Conservation (phyloP, 2,329 filamentous ascomycete species). For the Sporothrix sp. region DNA sequence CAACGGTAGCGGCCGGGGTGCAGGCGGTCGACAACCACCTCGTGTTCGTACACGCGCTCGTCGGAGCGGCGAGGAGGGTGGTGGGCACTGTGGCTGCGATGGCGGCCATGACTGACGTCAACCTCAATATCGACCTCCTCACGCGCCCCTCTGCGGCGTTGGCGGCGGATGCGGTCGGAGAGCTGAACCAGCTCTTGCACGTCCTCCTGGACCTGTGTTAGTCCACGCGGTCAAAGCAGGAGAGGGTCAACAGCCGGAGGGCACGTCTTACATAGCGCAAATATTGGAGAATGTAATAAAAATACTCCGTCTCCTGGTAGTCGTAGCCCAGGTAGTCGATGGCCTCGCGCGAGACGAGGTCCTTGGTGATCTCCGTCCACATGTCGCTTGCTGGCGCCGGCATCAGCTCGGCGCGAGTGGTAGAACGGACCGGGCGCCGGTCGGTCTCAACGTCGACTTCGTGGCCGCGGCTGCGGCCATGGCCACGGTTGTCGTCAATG, state of each 20-base stretch:
- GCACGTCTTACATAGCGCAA: slow-evolving; percentile 64
- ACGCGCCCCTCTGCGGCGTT: slow-evolving; percentile 36
- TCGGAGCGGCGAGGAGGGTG: slow-evolving; percentile 38
- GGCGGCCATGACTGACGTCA: slow-evolving; percentile 32
- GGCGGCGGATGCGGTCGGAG: slow-evolving; percentile 68
- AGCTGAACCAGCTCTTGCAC: slow-evolving; percentile 74
- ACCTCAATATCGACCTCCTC: slow-evolving; percentile 34
- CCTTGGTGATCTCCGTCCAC: slow-evolving; percentile 97
- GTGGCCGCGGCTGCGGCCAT: slow-evolving; percentile 32
- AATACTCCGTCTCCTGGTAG: slow-evolving; percentile 80
- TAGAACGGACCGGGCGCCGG: slow-evolving; percentile 32
- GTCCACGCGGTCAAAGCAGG: slow-evolving; percentile 13
- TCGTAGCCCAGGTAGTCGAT: slow-evolving; percentile 77
- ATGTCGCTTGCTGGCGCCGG: slow-evolving; percentile 51
- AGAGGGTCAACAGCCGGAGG: neutral
- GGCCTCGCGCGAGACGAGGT: slow-evolving; percentile 76
- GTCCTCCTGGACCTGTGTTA: slow-evolving; percentile 58
- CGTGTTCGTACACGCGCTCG: slow-evolving; percentile 56
- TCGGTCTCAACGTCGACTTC: slow-evolving; percentile 48
- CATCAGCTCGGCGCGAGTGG: slow-evolving; percentile 24
- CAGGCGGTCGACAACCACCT: slow-evolving; percentile 51
- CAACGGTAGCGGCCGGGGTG: slow-evolving; percentile 22
- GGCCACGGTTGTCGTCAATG: slow-evolving; percentile 31
- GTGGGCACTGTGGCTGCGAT: slow-evolving; percentile 22
- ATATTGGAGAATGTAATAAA: slow-evolving; percentile 90